Evolutionary conservation across 257 asterid species (phyloP), one percentile per base, ranked within the genome.

Genomic region (Mentha longifolia): DNA sequence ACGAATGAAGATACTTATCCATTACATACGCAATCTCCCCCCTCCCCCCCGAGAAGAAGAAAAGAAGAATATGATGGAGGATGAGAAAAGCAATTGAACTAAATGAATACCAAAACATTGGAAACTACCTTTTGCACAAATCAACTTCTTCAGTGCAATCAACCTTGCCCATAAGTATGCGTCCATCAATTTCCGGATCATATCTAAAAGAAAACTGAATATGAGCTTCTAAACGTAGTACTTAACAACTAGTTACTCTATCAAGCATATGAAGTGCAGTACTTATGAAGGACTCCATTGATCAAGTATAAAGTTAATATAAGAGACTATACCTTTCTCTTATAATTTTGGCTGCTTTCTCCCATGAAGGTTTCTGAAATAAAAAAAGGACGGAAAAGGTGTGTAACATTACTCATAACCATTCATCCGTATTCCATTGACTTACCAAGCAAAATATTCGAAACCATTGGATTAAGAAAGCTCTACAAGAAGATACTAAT

Each of bases 281-380:
- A 68, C 35, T 55, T 28, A n/a, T 20, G n/a, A 35, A 37, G 12
- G 52, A 39, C 65, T 54, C 67, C 56, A 60, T 22, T 55, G 71
- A 45, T 41, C 17, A 71, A 74, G 30, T 49, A 61, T 19, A 79
- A 37, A 43, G 20, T 52, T 68, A 75, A 68, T 67, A 74, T 70
- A 73, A 72, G 70, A 68, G 60, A 78, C 20, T 49, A 42, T 50
- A 90, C 98, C 96, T 90, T 76, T 90, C 97, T 81, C 82, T 82
- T n/a, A 92, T 81, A 66, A 83, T 87, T 79, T 69, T 87, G 81
- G 97, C 95, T 63, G 98, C 96, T 84, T 92, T 92, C 86, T 92
- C 98, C 98, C 98, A 92, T 17, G 99, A 84, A 78, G 96, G 97
- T 94, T 91, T 91, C 99, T 94, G 94, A 45, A 14, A 60, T 76